phyloP scores from a whole-genome alignment of 2,329 filamentous ascomycete genomes.

The Microsporum ferrugineum region DNA sequence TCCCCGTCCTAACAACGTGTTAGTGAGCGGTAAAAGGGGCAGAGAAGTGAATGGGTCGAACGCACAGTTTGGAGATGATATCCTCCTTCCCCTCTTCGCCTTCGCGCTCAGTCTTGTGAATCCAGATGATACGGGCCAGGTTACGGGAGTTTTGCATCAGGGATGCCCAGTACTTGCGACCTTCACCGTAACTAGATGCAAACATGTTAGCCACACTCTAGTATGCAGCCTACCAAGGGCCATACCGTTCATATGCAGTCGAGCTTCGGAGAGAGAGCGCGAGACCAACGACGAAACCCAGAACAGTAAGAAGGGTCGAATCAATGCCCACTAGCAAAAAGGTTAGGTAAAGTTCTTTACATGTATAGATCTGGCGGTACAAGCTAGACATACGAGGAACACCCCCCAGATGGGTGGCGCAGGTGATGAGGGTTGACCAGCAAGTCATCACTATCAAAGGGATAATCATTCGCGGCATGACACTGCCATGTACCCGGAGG shows the following conservation, averaged over 20 bases:
- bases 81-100: slow-evolving; percentile 51
- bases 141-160: slow-evolving; percentile 46
- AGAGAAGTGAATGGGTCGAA: not conserved
- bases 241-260: slow-evolving; percentile 60
- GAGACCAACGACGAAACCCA: slow-evolving; percentile 71
- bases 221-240: not conserved
- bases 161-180: slow-evolving; percentile 51
- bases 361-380: not conserved
- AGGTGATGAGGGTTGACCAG: slow-evolving; percentile 57
- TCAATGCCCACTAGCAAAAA: slow-evolving; percentile 40
- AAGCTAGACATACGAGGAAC: not conserved
- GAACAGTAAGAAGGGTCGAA: slow-evolving; percentile 57
- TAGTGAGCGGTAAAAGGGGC: not conserved
- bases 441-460: slow-evolving; percentile 50
- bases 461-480: slow-evolving; percentile 62
- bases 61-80: slow-evolving; percentile 54
- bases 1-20: slow-evolving; percentile 40
- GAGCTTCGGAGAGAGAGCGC: slow-evolving; percentile 66
- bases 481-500: slow-evolving; percentile 63
- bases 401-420: slow-evolving; percentile 38
- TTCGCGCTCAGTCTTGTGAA: slow-evolving; percentile 56
- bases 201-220: not conserved
- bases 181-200: slow-evolving; percentile 42
- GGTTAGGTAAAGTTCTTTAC: slow-evolving; percentile 2
- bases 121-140: slow-evolving; percentile 64